Conservation (phyloP, 495 filamentous ascomycete genomes). For the Annulohypoxylon maeteangense region DNA sequence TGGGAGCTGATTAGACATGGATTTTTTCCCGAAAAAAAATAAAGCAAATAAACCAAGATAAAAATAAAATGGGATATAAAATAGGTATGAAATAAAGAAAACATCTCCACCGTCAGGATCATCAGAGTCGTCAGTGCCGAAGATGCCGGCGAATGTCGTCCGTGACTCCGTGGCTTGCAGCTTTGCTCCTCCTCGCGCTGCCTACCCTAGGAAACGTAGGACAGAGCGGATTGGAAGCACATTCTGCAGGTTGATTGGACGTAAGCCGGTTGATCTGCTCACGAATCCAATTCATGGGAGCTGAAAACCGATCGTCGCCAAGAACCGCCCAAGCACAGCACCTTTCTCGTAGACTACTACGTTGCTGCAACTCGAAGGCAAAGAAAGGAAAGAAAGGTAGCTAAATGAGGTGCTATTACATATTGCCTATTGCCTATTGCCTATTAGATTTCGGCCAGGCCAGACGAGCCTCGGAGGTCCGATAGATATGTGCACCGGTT, state of each 20-base stretch:
- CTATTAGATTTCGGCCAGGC: conserved; percentile 16
- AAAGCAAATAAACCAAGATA: background rate
- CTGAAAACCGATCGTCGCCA: conserved; percentile 35
- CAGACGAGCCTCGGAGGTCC: conserved; percentile 32
- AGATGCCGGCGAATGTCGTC: conserved; percentile 44
- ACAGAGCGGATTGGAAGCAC: conserved; percentile 17
- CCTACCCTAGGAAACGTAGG: conserved; percentile 25
- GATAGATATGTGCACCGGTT: conserved; percentile 19
- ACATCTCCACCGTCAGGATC: conserved; percentile 36
- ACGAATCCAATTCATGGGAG: conserved; percentile 34
- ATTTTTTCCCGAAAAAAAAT: background rate
- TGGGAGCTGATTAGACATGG: conserved; percentile 27
- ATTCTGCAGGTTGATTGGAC: conserved; percentile 36
- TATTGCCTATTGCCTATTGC: conserved; percentile 1
- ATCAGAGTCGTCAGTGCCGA: conserved; percentile 36
- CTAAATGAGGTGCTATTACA: background rate
- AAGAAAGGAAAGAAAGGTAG: conserved; percentile 7
- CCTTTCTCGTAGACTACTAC: conserved; percentile 15
- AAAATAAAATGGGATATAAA: no score
- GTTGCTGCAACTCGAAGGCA: background rate
- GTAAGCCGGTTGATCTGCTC: conserved; percentile 6
- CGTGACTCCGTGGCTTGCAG: conserved; percentile 40
- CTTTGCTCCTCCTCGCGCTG: conserved; percentile 24
- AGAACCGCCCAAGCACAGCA: conserved; percentile 3
- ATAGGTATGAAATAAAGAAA: background rate